Base-by-base conservation (phyloP, 2,329 filamentous ascomycete species). In the Botryotinia calthae region DNA sequence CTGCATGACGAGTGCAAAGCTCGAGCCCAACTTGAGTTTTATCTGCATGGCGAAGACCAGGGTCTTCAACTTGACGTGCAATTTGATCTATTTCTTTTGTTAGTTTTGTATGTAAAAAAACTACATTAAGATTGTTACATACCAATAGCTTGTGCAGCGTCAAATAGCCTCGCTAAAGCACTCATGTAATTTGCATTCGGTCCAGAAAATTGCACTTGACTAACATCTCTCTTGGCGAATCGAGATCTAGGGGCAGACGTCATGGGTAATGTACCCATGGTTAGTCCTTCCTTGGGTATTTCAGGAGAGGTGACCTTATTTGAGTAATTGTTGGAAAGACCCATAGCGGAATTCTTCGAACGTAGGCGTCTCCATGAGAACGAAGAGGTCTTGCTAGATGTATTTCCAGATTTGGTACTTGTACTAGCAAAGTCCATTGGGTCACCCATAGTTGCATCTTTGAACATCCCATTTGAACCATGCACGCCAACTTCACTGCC, bases 11-110 rank as follows among this genome's bases (percentile, higher is more conserved):
- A 51, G 94, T 94, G 81, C 94, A 96, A 58, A 99, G 87, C 83
- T 99, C 96, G 48, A 99, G 88, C 16, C 96, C 96, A 70, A 99
- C 95, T 80, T 98, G 95, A 14, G 96, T 98, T 79, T 94, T 94
- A 78, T 95, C 95, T 28, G 94, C 94, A 82, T 96, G 93, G 77
- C 93, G 93, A 71, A 98, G 87, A 16, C 95, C 95, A 9, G 95
- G 95, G 80, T 98, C 95, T 81, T 98, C 95, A 64, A 98, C 94
- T 85, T 98, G 95, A 76, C 95, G 92, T 70, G 95, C 94, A 82
- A 98, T 95, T 89, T 97, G 93, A 85, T 98, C 94, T 97, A 71
- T 1, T 37, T 6, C 40, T 66, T 73, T 51, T 42, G 75, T 84
- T 73, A 84, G 79, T 58, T 71, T 31, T n/a, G 28, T n/a, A 28